These are phyloP conservation scores for Cystofilobasidium ferigula DNA, from an alignment of 768 basidiomycete genomes.

Conservation along the genomic window DNA sequence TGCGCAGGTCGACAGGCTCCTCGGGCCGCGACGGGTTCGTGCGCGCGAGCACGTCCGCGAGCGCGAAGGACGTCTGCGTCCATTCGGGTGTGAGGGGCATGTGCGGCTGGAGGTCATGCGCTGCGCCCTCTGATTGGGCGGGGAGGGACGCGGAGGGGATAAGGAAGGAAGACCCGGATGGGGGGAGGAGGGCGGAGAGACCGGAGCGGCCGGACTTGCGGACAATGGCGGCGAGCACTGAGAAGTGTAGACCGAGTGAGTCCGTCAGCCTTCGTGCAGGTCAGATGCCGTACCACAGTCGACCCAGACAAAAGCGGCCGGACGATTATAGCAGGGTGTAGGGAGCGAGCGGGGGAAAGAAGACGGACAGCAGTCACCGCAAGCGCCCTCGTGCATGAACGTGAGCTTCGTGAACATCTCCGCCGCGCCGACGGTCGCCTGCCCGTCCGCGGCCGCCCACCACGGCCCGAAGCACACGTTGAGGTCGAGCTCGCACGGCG, in stretches of 20 bases:
- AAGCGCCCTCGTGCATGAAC: neutral
- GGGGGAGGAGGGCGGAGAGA: slow-evolving; percentile 22
- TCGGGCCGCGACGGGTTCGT: neutral
- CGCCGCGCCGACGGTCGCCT: neutral
- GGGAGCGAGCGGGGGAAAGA: neutral
- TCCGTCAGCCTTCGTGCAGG: no score
- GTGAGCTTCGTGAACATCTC: slow-evolving; percentile 18
- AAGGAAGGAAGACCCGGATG: neutral
- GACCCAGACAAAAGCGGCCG: no score
- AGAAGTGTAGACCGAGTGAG: neutral
- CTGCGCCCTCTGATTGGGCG: neutral
- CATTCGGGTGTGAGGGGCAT: slow-evolving; percentile 12
- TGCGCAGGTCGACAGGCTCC: neutral
- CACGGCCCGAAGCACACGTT: slow-evolving; percentile 11
- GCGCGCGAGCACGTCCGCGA: neutral
- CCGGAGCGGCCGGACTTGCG: slow-evolving; percentile 10
- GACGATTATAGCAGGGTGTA: no score
- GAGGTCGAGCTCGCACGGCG: slow-evolving; percentile 9
- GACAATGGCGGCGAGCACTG: slow-evolving; percentile 21
- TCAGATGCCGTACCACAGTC: no score
- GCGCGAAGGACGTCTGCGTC: slow-evolving; percentile 2
- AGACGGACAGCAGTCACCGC: slow-evolving; percentile 20
- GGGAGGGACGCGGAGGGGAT: neutral
- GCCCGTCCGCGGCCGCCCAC: slow-evolving; percentile 9
- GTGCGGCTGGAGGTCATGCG: slow-evolving; percentile 6